Evolutionary conservation across 495 filamentous ascomycete species (phyloP).

Genomic region (Parathielavia hyrcaniae): DNA sequence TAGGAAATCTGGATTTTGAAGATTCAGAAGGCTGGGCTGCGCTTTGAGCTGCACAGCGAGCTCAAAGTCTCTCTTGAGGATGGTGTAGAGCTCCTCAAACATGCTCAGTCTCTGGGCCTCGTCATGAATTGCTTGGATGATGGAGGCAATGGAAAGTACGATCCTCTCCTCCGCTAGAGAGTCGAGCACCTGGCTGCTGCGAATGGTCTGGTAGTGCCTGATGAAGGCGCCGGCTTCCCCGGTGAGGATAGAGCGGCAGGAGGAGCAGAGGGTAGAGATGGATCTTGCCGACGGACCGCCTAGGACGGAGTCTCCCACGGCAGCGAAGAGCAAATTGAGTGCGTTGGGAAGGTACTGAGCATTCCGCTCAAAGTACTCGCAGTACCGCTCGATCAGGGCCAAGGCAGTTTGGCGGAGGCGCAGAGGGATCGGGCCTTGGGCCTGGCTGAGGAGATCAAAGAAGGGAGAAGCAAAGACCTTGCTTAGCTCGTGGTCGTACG

Average conservation of each 20-base stretch:
- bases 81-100: slow-evolving; percentile 57
- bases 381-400: slow-evolving; percentile 69
- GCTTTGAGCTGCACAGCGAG: slow-evolving; percentile 34
- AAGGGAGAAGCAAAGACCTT: slow-evolving; percentile 62
- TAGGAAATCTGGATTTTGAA: slow-evolving; percentile 30
- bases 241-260: slow-evolving; percentile 66
- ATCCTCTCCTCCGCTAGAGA: slow-evolving; percentile 71
- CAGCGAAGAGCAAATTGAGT: slow-evolving; percentile 75
- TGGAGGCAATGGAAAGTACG: slow-evolving; percentile 73
- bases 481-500: slow-evolving; percentile 60
- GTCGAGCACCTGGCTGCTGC: slow-evolving; percentile 56
- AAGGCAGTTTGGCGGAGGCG: slow-evolving; percentile 74
- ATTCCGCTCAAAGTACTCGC: slow-evolving; percentile 73
- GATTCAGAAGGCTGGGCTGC: slow-evolving; percentile 30
- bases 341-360: slow-evolving; percentile 63
- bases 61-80: slow-evolving; percentile 58
- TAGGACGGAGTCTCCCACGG: slow-evolving; percentile 59
- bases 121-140: slow-evolving; percentile 68
- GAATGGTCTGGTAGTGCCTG: slow-evolving; percentile 60
- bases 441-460: slow-evolving; percentile 51
- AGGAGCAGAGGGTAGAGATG: slow-evolving; percentile 71
- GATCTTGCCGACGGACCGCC: slow-evolving; percentile 70
- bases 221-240: slow-evolving; percentile 71
- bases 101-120: slow-evolving; percentile 57
- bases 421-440: slow-evolving; percentile 49